Conservation (phyloP, 2,329 filamentous ascomycete species). For the Lecanicillium sp. region DNA sequence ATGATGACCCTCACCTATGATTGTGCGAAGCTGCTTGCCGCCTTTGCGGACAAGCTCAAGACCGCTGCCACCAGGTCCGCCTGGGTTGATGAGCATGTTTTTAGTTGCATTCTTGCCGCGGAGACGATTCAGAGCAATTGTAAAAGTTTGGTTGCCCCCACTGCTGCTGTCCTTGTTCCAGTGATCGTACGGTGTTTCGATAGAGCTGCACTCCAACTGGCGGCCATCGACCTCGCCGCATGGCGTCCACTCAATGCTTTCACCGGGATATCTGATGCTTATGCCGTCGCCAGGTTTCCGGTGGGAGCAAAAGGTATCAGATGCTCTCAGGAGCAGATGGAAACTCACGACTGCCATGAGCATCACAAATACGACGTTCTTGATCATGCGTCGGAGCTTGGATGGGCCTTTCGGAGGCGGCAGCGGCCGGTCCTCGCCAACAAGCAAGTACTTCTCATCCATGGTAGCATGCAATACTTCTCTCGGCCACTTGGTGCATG, state of each 20-base stretch:
- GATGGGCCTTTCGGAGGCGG: no score
- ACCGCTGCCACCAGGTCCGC: slow-evolving; percentile 39
- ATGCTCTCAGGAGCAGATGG: no score
- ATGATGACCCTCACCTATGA: slow-evolving; percentile 35
- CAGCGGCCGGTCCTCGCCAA: no score
- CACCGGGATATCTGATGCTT: slow-evolving; percentile 19
- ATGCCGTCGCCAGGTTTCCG: no score
- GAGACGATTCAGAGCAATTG: slow-evolving; percentile 34
- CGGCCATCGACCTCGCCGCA: slow-evolving; percentile 29
- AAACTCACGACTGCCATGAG: no score
- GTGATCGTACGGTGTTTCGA: slow-evolving; percentile 39
- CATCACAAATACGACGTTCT: no score
- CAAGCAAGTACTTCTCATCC: no score
- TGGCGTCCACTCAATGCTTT: slow-evolving; percentile 27
- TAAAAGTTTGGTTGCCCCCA: slow-evolving; percentile 30
- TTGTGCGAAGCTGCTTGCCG: slow-evolving; percentile 26
- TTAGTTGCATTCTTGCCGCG: slow-evolving; percentile 32
- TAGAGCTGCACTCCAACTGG: slow-evolving; percentile 32
- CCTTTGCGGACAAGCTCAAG: slow-evolving; percentile 25
- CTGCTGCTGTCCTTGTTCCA: slow-evolving; percentile 32
- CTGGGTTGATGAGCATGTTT: slow-evolving; percentile 38
- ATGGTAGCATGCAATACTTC: no score
- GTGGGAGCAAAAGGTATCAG: no score
- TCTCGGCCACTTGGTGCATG: no score
- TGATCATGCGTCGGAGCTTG: no score